Evolutionary conservation across 2,329 filamentous ascomycete genomes (phyloP).

Genomic region (Cyclaneusma minus): DNA sequence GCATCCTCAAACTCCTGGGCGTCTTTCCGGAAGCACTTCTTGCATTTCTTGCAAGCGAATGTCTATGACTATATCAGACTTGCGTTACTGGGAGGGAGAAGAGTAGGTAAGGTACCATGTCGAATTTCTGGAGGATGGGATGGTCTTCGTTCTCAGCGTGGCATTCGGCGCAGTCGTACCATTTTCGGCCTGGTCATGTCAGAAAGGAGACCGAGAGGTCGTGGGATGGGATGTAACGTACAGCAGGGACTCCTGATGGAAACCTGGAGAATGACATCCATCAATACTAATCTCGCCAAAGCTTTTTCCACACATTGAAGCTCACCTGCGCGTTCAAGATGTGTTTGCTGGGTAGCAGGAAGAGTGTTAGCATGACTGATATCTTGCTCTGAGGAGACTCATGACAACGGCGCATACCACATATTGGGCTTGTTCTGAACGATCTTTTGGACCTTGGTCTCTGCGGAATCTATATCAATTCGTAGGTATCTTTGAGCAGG

Average conservation of each 20-base stretch:
- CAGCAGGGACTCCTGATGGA: conserved; percentile 92
- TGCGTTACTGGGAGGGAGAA: conserved; percentile 3
- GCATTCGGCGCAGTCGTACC: conserved; percentile 98
- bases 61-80: conserved; percentile 20
- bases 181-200: conserved; percentile 58
- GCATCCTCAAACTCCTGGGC: conserved; percentile 83
- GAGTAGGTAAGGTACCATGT: conserved; percentile 44
- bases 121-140: conserved; percentile 56
- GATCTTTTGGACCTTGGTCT: too few relatives aligned
- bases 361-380: too few relatives aligned
- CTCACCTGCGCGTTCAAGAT: conserved; percentile 97
- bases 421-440: too few relatives aligned
- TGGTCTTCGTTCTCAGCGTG: conserved; percentile 72
- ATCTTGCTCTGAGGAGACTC: too few relatives aligned
- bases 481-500: too few relatives aligned
- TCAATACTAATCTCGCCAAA: too few relatives aligned
- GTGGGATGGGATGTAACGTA: conserved; percentile 27
- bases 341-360: conserved; percentile 77
- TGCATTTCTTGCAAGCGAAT: conserved; percentile 98
- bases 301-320: too few relatives aligned
- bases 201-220: not conserved
- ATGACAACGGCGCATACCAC: too few relatives aligned
- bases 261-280: too few relatives aligned
- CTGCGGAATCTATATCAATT: too few relatives aligned
- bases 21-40: conserved; percentile 94